Base-by-base conservation (phyloP, 768 basidiomycete genomes). In the Arthromyces matolae region DNA sequence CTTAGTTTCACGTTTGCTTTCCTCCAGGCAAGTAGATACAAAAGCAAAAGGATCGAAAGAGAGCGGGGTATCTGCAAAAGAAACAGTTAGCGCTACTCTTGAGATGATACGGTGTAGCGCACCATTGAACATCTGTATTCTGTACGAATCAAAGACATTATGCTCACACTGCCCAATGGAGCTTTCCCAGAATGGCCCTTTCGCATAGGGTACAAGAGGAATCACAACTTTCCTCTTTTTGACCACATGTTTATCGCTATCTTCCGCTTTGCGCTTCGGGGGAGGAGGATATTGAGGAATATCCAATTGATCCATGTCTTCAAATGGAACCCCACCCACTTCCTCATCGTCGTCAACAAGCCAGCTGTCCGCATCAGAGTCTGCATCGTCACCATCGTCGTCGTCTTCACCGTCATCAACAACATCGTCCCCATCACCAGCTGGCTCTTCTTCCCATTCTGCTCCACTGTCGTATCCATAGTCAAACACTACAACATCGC, bases 391-490 rank as follows among this genome's bases (percentile, higher is more conserved):
- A 5, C 67, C 69, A 8, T 69, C 79, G 8, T 77, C 80, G 8
- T 81, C 83, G 4, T 76, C 82, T 12, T 81, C 85, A 10, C 75
- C 84, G 13, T 89, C 89, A 5, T 86, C 84, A 6, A 76, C 69
- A 6, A 85, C 79, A 45, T 89, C 86, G 40, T 89, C 89, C 41
- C 85, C 90, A 9, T 81, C 89, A 19, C 84, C 90, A 3, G 76
- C 79, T 18, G 83, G 82, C 61, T 93, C 93, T 48, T 87, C 89
- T 53, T 92, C 91, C 96, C 96, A 98, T 57, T 98, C 96, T 57
- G 85, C 92, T 12, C 91, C 95, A 42, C 90, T 93, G 68, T 99
- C 94, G 60, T 94, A 91, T 4, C 79, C 78, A 63, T 98, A 99
- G 66, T 98, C 93, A 45, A 89, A 76, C 10, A 79, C 75, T 1